phyloP scores from a whole-genome alignment of 345 rosid genomes.

The Pistacia integerrima region DNA sequence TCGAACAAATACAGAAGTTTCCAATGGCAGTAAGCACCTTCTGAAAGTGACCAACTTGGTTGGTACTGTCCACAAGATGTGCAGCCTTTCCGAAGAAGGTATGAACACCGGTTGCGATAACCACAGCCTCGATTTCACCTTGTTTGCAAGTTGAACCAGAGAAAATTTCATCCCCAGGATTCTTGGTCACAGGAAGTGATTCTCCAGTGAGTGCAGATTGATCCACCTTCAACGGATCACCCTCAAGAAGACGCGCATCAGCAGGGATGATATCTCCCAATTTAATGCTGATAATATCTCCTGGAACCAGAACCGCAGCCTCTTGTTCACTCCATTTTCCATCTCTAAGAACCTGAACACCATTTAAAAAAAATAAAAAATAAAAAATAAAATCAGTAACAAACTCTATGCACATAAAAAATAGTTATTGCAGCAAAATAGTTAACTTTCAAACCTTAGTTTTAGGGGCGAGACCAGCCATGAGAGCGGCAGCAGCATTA shows the following conservation, averaged over 20 bases:
- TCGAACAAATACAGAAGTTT: conserved; percentile 84
- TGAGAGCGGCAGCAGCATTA: conserved; percentile 88
- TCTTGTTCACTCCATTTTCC: conserved; percentile 77
- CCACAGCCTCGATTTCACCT: conserved; percentile 89
- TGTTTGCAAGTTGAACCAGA: conserved; percentile 90
- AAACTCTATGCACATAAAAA: neutral
- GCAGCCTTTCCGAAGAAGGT: conserved; percentile 93
- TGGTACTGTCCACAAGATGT: conserved; percentile 86
- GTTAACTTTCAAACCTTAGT: conserved; percentile 53
- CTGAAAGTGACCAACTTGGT: conserved; percentile 89
- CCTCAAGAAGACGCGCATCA: conserved; percentile 92
- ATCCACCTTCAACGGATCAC: conserved; percentile 76
- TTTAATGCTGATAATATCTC: conserved; percentile 80
- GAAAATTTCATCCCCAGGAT: conserved; percentile 69
- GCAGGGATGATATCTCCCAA: conserved; percentile 89
- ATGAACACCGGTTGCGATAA: conserved; percentile 84
- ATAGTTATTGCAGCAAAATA: neutral
- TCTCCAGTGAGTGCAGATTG: conserved; percentile 70
- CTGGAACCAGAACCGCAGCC: conserved; percentile 81
- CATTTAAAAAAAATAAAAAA: neutral
- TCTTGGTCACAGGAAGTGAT: conserved; percentile 69
- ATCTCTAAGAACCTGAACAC: conserved; percentile 64
- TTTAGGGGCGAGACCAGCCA: conserved; percentile 79
- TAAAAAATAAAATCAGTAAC: neutral
- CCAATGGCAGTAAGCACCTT: conserved; percentile 80